These are phyloP conservation scores for Starmerella davenportii DNA, from an alignment of 805 yeast genomes.

Conservation along the genomic window DNA sequence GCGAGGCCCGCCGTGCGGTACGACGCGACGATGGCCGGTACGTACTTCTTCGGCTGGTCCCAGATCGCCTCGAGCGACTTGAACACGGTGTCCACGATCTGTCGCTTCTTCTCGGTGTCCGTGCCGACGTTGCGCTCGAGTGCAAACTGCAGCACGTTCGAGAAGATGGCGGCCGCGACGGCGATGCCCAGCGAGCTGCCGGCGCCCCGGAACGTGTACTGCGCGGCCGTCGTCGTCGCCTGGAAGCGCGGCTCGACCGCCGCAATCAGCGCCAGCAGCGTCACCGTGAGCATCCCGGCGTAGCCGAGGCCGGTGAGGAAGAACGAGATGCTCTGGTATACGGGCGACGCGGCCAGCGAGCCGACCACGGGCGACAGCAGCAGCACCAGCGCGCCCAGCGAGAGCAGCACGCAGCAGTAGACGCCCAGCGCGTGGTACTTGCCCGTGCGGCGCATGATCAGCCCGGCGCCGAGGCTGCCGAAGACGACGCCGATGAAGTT, in stretches of 20 bases:
- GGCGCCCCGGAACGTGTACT: slow-evolving; percentile 70
- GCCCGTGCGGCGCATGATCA: slow-evolving; percentile 51
- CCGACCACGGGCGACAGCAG: slow-evolving; percentile 26
- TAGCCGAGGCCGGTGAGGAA: slow-evolving; percentile 47
- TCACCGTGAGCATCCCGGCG: slow-evolving; percentile 49
- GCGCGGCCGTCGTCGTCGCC: slow-evolving; percentile 77
- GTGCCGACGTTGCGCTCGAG: slow-evolving; percentile 20
- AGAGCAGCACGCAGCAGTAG: slow-evolving; percentile 26
- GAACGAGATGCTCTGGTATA: slow-evolving; percentile 25
- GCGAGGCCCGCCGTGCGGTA: slow-evolving; percentile 34
- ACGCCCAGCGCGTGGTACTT: slow-evolving; percentile 36
- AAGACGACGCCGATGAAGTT: slow-evolving; percentile 50
- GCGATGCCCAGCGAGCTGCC: slow-evolving; percentile 78
- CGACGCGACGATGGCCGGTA: slow-evolving; percentile 26
- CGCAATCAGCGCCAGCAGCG: slow-evolving; percentile 57
- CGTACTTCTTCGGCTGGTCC: slow-evolving; percentile 31
- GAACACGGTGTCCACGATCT: slow-evolving; percentile 27
- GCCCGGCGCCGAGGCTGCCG: slow-evolving; percentile 52
- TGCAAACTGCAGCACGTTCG: slow-evolving; percentile 26
- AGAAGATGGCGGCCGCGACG: slow-evolving; percentile 48
- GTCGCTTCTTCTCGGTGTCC: slow-evolving; percentile 23
- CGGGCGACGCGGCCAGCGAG: slow-evolving; percentile 39
- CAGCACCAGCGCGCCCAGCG: slow-evolving; percentile 32
- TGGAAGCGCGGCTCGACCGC: slow-evolving; percentile 52
- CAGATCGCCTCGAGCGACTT: slow-evolving; percentile 35